Conservation (phyloP, 495 filamentous ascomycete species). For the Chaetomium tenue region DNA sequence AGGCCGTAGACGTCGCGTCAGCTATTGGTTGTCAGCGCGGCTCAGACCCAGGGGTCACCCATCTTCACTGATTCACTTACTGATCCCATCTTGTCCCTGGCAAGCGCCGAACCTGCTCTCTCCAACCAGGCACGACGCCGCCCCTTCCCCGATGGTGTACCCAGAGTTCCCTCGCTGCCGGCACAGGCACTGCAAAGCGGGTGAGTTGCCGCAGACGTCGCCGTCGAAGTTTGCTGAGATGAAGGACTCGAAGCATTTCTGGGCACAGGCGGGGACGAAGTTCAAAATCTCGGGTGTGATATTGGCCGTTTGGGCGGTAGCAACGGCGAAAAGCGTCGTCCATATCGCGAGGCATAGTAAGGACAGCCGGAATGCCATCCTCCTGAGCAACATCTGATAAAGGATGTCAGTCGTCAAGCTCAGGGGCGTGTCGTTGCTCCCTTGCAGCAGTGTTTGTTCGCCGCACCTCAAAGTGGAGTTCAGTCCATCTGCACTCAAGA, state of each 20-base stretch:
- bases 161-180: slow-evolving; percentile 55
- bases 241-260: slow-evolving; percentile 60
- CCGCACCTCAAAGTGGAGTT: slow-evolving; percentile 25
- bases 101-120: slow-evolving; percentile 45
- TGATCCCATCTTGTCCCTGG: slow-evolving; percentile 32
- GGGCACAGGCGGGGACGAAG: slow-evolving; percentile 64
- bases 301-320: slow-evolving; percentile 31
- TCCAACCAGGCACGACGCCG: slow-evolving; percentile 59
- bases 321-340: slow-evolving; percentile 32
- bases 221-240: slow-evolving; percentile 57
- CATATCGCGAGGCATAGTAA: slow-evolving; percentile 38
- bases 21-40: slow-evolving; percentile 34
- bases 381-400: slow-evolving; percentile 42
- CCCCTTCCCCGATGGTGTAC: slow-evolving; percentile 68
- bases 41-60: background rate
- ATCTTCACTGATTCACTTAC: slow-evolving; percentile 32
- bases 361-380: slow-evolving; percentile 46
- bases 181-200: slow-evolving; percentile 63
- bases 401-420: slow-evolving; percentile 7
- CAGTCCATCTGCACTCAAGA: slow-evolving; percentile 17
- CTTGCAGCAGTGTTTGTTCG: background rate
- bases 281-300: slow-evolving; percentile 46
- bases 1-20: slow-evolving; percentile 43
- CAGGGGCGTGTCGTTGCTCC: background rate
- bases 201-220: slow-evolving; percentile 47